A percentile compares a stretch with the other conserved stretches of the same genome.
These are phyloP conservation scores for Aspergillus fumigatiaffinis DNA, from an alignment of 2,329 filamentous ascomycete species.

Conservation along the genomic window DNA sequence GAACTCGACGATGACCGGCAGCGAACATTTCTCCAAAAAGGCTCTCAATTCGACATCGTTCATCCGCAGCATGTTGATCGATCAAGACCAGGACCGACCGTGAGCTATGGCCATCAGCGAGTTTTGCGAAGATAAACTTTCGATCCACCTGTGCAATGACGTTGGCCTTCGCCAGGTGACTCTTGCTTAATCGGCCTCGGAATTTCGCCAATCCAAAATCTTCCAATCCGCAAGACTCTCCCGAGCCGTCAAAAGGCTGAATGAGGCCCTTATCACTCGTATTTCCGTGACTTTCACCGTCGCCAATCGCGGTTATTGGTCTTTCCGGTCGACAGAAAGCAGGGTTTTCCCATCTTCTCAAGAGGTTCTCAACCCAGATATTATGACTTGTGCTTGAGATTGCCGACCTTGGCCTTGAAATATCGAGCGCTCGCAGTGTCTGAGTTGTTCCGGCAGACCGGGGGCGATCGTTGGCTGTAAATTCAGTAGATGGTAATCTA, in stretches of 20 bases:
- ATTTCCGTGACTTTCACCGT: conserved; percentile 16
- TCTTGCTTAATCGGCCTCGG: conserved; percentile 55
- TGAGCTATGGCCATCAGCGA: conserved; percentile 27
- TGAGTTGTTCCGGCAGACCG: conserved; percentile 15
- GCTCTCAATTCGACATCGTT: conserved; percentile 73
- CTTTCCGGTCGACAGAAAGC: conserved; percentile 58
- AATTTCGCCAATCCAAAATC: conserved; percentile 25
- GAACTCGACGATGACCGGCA: conserved; percentile 5
- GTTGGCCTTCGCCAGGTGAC: conserved; percentile 55
- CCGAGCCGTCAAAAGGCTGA: conserved; percentile 17
- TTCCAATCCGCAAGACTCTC: conserved; percentile 19
- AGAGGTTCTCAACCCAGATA: conserved; percentile 59
- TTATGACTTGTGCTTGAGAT: conserved; percentile 9
- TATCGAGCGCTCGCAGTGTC: conserved; percentile 3
- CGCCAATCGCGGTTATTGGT: conserved; percentile 37
- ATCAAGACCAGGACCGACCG: conserved; percentile 62
- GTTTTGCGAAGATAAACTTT: conserved; percentile 78
- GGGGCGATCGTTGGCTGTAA: conserved; percentile 9
- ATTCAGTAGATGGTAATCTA: conserved; percentile 7
- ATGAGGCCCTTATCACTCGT: conserved; percentile 10
- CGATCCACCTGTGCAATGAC: conserved; percentile 79
- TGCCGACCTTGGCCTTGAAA: conserved; percentile 15
- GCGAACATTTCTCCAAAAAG: conserved; percentile 59
- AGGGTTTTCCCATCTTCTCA: conserved; percentile 70
- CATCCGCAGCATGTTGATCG: conserved; percentile 94